Conservation (phyloP, 352 stramenopile genomes). For the Aphanomyces astaci region DNA sequence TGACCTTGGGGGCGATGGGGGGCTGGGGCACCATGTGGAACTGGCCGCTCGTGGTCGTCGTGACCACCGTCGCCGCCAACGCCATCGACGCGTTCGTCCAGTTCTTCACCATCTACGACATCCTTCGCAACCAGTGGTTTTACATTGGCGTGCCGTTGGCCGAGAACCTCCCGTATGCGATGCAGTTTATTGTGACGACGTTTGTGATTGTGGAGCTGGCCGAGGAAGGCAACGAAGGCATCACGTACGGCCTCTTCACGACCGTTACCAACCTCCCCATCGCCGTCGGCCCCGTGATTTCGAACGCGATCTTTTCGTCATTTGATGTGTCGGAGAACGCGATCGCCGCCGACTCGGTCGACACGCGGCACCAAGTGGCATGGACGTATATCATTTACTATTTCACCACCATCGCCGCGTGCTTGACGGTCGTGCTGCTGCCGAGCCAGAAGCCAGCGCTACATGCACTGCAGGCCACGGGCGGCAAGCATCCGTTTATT, state of each 20-base stretch:
- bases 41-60: slow-evolving; percentile 40
- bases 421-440: slow-evolving; percentile 36
- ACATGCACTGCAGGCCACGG: slow-evolving; percentile 25
- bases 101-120: slow-evolving; percentile 47
- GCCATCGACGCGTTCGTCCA: slow-evolving; percentile 38
- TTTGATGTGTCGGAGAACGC: slow-evolving; percentile 32
- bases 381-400: slow-evolving; percentile 34
- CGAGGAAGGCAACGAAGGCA: slow-evolving; percentile 31
- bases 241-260: slow-evolving; percentile 33
- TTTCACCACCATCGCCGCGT: slow-evolving; percentile 33
- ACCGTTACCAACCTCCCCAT: slow-evolving; percentile 28
- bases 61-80: slow-evolving; percentile 30
- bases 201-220: slow-evolving; percentile 33
- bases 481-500: slow-evolving; percentile 12
- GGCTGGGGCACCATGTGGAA: slow-evolving; percentile 42
- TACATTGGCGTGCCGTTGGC: slow-evolving; percentile 42
- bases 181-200: slow-evolving; percentile 29
- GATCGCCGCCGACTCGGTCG: slow-evolving; percentile 26
- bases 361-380: slow-evolving; percentile 29
- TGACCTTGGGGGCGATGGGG: slow-evolving; percentile 35
- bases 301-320: slow-evolving; percentile 34
- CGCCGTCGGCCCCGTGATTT: slow-evolving; percentile 33
- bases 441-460: slow-evolving; percentile 29
- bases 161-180: slow-evolving; percentile 38
- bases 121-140: slow-evolving; percentile 41